phyloP scores from a whole-genome alignment of 2,329 filamentous ascomycete species.

The Paecilomyces sp. region DNA sequence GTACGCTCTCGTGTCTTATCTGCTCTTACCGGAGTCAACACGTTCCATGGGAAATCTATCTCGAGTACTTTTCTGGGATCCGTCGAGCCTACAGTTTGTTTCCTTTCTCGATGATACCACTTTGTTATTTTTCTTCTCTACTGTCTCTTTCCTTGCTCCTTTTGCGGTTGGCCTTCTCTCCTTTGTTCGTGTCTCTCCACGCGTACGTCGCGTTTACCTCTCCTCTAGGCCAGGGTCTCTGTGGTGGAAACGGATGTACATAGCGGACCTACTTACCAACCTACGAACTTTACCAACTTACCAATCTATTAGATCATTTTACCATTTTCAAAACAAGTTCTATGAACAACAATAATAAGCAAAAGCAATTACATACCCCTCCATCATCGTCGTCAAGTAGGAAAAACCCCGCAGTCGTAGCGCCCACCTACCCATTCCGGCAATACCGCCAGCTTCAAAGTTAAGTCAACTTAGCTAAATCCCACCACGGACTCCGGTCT shows the following conservation, averaged over 20 bases:
- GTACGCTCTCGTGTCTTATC: not conserved
- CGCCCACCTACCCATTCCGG: not conserved
- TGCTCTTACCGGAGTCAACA: not conserved
- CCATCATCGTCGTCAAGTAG: not conserved
- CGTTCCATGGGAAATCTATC: not conserved
- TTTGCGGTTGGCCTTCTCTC: not conserved
- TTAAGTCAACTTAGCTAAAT: no score
- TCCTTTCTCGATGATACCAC: conserved; percentile 5
- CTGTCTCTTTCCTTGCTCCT: not conserved
- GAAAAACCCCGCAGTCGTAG: not conserved
- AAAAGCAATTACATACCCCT: not conserved
- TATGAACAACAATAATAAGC: not conserved
- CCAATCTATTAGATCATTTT: not conserved
- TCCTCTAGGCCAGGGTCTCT: not conserved
- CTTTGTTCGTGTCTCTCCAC: not conserved
- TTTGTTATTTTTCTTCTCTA: not conserved
- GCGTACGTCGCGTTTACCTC: not conserved
- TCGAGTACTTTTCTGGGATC: not conserved
- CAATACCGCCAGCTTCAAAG: not conserved
- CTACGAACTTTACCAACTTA: not conserved
- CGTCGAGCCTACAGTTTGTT: conserved; percentile 1
- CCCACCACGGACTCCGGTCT: no score
- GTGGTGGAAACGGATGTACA: not conserved
- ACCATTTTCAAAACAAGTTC: not conserved
- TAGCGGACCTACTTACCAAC: not conserved